phyloP scores from a whole-genome alignment of 2,329 filamentous ascomycete species.

The Penicillium italicum region DNA sequence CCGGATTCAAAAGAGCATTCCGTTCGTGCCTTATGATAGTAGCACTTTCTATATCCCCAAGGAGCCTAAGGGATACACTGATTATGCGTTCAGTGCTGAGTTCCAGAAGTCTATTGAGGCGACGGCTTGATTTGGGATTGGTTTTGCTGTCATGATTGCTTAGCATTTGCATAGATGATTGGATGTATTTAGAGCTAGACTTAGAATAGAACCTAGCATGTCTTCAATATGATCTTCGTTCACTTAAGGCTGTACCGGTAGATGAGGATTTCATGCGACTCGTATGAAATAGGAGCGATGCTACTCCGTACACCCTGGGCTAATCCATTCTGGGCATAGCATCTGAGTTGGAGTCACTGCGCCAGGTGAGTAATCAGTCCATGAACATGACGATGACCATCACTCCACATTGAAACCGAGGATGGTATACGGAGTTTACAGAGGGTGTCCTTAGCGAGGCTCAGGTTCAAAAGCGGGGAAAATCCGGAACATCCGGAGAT shows the following conservation, averaged over 20 bases:
- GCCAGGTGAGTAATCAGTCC: not conserved
- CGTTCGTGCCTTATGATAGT: slow-evolving; percentile 39
- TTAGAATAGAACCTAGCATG: not conserved
- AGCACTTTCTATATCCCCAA: slow-evolving; percentile 41
- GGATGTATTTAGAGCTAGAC: not conserved
- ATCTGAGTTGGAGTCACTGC: too few relatives aligned
- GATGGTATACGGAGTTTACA: too few relatives aligned
- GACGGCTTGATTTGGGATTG: slow-evolving; percentile 17
- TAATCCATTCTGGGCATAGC: too few relatives aligned
- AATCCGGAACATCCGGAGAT: not conserved
- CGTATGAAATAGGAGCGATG: too few relatives aligned
- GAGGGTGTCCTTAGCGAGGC: too few relatives aligned
- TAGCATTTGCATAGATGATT: slow-evolving; percentile 7
- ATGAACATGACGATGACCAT: too few relatives aligned
- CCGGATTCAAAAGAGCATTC: slow-evolving; percentile 38
- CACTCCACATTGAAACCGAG: too few relatives aligned
- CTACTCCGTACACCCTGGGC: too few relatives aligned
- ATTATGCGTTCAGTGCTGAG: slow-evolving; percentile 36
- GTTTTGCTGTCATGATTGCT: slow-evolving; percentile 7
- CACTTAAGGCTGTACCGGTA: slow-evolving; percentile 48
- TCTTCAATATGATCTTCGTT: slow-evolving; percentile 43
- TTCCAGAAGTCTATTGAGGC: slow-evolving; percentile 26
- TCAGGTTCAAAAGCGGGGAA: not conserved
- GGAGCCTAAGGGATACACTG: slow-evolving; percentile 39
- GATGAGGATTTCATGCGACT: too few relatives aligned